A percentile compares a stretch with the other conserved stretches of the same genome.
phyloP scores from a whole-genome alignment of 805 yeast species.

The Yarrowia sp. region DNA sequence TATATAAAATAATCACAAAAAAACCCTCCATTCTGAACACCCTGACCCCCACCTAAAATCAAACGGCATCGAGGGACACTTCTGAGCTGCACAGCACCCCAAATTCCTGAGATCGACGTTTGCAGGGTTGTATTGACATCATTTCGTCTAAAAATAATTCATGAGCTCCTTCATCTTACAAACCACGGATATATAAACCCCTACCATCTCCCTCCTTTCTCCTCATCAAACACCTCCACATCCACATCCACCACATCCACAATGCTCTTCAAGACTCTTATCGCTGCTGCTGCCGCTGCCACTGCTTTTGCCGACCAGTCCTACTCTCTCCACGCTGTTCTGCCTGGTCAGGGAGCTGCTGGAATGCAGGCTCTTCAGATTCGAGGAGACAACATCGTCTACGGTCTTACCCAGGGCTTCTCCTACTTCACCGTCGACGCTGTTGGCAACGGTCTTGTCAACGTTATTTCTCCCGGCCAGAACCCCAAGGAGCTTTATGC shows the following conservation, averaged over 20 bases:
- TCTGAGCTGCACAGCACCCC: no score
- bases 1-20: no score
- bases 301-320: constrained; percentile 4
- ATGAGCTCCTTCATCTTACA: no score
- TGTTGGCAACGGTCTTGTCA: background rate
- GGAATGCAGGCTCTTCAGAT: constrained; percentile 12
- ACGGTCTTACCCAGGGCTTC: constrained; percentile 1
- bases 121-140: no score
- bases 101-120: no score
- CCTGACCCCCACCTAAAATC: no score
- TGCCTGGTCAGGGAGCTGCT: background rate
- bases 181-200: constrained; percentile 17
- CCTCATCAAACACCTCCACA: background rate
- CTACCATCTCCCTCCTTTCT: background rate
- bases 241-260: background rate
- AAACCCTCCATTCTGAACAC: no score
- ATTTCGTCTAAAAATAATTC: no score
- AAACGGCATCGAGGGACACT: no score
- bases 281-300: background rate
- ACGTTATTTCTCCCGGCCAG: background rate
- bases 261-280: constrained; percentile 13
- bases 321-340: background rate
- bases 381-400: constrained; percentile 1
- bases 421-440: constrained; percentile 1
- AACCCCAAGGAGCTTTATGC: background rate